Evolutionary conservation across 169 alveolate species (phyloP).

Genomic region (Plasmodium gonderi): DNA sequence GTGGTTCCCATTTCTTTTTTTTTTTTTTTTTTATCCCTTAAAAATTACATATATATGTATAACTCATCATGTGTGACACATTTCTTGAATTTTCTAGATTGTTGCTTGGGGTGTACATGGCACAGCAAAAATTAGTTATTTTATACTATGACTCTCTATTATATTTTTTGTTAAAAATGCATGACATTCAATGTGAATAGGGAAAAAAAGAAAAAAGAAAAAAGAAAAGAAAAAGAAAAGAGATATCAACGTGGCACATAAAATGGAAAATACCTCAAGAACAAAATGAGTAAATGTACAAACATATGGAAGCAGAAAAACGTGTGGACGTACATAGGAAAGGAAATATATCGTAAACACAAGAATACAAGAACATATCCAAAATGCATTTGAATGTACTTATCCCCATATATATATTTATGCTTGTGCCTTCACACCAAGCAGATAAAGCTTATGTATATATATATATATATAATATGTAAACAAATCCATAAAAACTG

Average conservation of each 20-base stretch:
- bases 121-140: background rate
- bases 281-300: background rate
- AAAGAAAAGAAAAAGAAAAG: background rate
- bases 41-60: background rate
- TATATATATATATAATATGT: background rate
- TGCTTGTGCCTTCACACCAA: background rate
- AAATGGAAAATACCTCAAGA: background rate
- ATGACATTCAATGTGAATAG: background rate
- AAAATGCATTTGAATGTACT: background rate
- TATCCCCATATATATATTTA: background rate
- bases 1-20: background rate
- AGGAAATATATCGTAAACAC: background rate
- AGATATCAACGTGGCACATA: slow-evolving; percentile 1
- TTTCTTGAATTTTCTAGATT: background rate
- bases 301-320: background rate
- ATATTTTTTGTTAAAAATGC: background rate
- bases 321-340: too few relatives aligned
- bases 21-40: background rate
- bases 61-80: background rate
- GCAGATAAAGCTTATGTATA: background rate
- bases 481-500: too few relatives aligned
- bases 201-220: background rate
- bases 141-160: background rate
- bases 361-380: slow-evolving; percentile 1
- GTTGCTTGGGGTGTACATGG: background rate